phyloP scores from a whole-genome alignment of 495 filamentous ascomycete genomes.

The Friedmanniomyces endolithicus region DNA sequence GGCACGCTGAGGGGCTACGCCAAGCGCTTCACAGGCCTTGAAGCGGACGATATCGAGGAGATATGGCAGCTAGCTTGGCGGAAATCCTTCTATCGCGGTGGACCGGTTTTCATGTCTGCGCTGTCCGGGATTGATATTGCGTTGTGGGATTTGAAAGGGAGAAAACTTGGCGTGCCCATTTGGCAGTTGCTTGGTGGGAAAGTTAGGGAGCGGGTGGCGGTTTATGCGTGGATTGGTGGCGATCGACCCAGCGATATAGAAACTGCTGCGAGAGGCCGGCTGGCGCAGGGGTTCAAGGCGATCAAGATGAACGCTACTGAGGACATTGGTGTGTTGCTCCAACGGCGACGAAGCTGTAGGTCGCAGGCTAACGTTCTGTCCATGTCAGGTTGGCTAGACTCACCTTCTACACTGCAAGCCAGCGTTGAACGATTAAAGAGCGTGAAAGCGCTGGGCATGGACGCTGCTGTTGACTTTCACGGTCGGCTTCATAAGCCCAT shows the following conservation, averaged over 20 bases:
- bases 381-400: constrained; percentile 54
- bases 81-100: constrained; percentile 64
- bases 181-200: constrained; percentile 66
- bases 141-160: constrained; percentile 63
- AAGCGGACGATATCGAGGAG: constrained; percentile 72
- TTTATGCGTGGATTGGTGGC: constrained; percentile 82
- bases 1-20: constrained; percentile 59
- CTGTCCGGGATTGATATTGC: constrained; percentile 72
- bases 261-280: constrained; percentile 37
- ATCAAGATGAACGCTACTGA: constrained; percentile 79
- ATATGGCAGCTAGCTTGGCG: constrained; percentile 66
- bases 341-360: not conserved
- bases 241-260: constrained; percentile 64
- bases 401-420: constrained; percentile 48
- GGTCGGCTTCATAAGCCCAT: constrained; percentile 69
- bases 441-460: constrained; percentile 58
- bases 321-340: constrained; percentile 38
- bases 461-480: constrained; percentile 67
- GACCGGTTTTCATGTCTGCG: constrained; percentile 73
- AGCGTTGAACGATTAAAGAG: constrained; percentile 55
- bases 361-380: not conserved
- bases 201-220: constrained; percentile 58
- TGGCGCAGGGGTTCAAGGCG: constrained; percentile 56
- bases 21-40: constrained; percentile 50
- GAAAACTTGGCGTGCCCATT: constrained; percentile 53